A percentile compares a stretch with the other conserved stretches of the same genome.
These are phyloP conservation scores for Myxozyma vanderwaltii DNA, from an alignment of 805 yeast genomes.

Conservation along the genomic window DNA sequence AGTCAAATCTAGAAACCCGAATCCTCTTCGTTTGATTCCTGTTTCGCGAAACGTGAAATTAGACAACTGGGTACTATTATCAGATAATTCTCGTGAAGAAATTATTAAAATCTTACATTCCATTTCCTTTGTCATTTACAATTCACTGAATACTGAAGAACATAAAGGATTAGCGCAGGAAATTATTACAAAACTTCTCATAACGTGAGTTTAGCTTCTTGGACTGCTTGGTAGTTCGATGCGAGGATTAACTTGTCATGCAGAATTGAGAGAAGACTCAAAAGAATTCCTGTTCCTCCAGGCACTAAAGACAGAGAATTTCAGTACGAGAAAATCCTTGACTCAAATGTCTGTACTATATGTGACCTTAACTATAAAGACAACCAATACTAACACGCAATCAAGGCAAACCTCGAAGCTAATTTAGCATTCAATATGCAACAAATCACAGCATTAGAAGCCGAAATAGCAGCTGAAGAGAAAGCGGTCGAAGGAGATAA, in stretches of 20 bases:
- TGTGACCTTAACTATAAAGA: too few relatives aligned
- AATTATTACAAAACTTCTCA: conserved; percentile 9
- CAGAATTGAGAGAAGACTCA: conserved; percentile 19
- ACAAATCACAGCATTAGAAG: conserved; percentile 21
- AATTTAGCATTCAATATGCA: conserved; percentile 11
- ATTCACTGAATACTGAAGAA: conserved; percentile 9
- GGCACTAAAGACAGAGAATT: conserved; percentile 23
- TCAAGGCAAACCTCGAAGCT: conserved; percentile 16
- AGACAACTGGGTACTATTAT: conserved; percentile 15
- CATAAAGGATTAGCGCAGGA: conserved; percentile 20
- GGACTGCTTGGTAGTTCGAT: background rate
- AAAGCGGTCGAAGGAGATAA: conserved; percentile 10
- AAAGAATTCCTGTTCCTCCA: conserved; percentile 26
- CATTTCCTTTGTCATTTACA: conserved; percentile 18
- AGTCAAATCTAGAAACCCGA: background rate
- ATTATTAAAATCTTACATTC: conserved; percentile 12
- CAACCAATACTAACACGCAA: background rate
- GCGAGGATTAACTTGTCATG: background rate
- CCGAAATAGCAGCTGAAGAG: conserved; percentile 21
- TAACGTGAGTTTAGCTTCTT: conserved; percentile 4
- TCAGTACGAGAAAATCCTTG: conserved; percentile 25
- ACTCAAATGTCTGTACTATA: conserved; percentile 15
- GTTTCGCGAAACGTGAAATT: conserved; percentile 17
- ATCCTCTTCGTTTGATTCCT: conserved; percentile 1
- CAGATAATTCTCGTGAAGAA: conserved; percentile 21